These are phyloP conservation scores for Xylaria multiplex DNA, from an alignment of 2,329 filamentous ascomycete genomes.

Conservation along the genomic window DNA sequence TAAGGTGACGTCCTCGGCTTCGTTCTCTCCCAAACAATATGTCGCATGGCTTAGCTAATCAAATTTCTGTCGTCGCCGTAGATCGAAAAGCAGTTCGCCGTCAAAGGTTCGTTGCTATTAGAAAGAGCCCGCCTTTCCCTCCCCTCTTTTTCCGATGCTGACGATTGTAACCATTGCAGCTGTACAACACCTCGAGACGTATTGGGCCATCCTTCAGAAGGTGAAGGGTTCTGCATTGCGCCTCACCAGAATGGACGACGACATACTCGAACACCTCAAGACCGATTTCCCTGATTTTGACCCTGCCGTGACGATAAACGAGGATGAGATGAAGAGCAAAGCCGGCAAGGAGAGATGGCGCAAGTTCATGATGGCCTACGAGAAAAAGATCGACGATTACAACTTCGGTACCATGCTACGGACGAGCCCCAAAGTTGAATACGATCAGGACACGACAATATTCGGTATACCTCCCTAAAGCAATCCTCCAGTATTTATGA, in stretches of 20 bases:
- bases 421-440: slow-evolving; percentile 80
- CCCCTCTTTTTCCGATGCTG: background rate
- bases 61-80: slow-evolving; percentile 49
- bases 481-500: background rate
- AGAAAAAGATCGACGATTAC: slow-evolving; percentile 95
- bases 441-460: slow-evolving; percentile 88
- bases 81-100: slow-evolving; percentile 99
- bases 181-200: slow-evolving; percentile 95
- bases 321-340: slow-evolving; percentile 98
- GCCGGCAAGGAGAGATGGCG: slow-evolving; percentile 93
- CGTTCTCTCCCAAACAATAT: background rate
- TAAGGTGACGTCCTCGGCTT: slow-evolving; percentile 33
- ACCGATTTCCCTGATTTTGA: slow-evolving; percentile 93
- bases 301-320: slow-evolving; percentile 79
- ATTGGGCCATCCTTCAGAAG: slow-evolving; percentile 95
- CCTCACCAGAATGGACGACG: slow-evolving; percentile 93
- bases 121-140: too few species aligned
- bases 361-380: slow-evolving; percentile 91
- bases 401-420: slow-evolving; percentile 98
- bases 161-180: slow-evolving; percentile 55
- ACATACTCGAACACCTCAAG: slow-evolving; percentile 90
- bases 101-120: slow-evolving; percentile 75
- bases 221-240: slow-evolving; percentile 88
- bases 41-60: slow-evolving; percentile 21
- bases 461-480: slow-evolving; percentile 69